Base-by-base conservation (phyloP, 768 basidiomycete genomes). In the Suillus discolor region DNA sequence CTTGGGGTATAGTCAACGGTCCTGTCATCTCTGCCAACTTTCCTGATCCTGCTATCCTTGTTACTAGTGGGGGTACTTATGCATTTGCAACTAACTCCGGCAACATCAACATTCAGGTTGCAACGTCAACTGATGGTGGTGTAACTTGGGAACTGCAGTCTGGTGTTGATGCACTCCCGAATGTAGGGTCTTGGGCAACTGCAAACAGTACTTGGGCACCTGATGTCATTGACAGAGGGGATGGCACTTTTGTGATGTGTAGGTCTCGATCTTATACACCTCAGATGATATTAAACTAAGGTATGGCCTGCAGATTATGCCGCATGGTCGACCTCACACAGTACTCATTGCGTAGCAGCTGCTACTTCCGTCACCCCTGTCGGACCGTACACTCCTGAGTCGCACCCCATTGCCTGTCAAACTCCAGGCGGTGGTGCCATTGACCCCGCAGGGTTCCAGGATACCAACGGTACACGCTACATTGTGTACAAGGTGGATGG, bases 401-500 rank as follows among this genome's bases (percentile, higher is more conserved):
- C 66, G 0, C 61, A 66, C 18, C 67, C 76, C 0, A 67, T 75
- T 54, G 68, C 67, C n/a, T 76, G 76, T 64, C 65, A 72, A 38
- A 66, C 68, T 6, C 53, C 57, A 42, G 65, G 67, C 23, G 76
- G 76, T 23, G 74, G 76, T 25, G 68, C 68, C 5, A 77, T 77
- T 55, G 75, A 77, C 62, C 66, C 73, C 1, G 70, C 71, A 13
- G 75, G 74, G 1, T 71, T 71, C 68, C 64, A 72, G 8, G 71
- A 70, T 39, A 66, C 70, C 44, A 70, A 67, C n/a, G 75, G 77
- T 16, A 61, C 44, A 28, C 68, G 68, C 7, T 78, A 71, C 65
- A 67, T 75, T 34, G 73, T 74, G 13, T 76, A 66, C 38, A 68
- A 68, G 64, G 71, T 78, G n/a, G 77, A 78, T 53, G 77, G 77